Evolutionary conservation across 129 eudicot genomes (phyloP).

Genomic region (Erigeron canadensis): DNA sequence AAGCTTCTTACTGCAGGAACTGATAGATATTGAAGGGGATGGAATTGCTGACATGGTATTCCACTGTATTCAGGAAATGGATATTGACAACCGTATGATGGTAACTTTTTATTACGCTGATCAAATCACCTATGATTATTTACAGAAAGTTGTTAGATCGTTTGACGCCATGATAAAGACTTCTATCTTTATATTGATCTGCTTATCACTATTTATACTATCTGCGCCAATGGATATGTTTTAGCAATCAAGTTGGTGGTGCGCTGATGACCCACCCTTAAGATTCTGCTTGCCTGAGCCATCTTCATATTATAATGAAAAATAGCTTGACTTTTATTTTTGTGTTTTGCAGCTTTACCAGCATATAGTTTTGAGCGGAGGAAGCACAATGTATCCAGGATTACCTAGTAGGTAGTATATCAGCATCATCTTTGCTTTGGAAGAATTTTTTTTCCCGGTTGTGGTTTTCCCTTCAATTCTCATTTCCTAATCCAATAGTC

Average conservation of each 20-base stretch:
- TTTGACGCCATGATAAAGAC: not conserved
- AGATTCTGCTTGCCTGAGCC: slow-evolving; percentile 10
- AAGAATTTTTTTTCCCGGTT: slow-evolving; percentile 8
- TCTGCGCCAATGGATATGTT: not conserved
- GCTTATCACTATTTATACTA: not conserved
- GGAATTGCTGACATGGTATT: slow-evolving; percentile 99
- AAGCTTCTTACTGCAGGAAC: slow-evolving; percentile 58
- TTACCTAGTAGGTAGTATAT: slow-evolving; percentile 89
- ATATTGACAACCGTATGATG: slow-evolving; percentile 98
- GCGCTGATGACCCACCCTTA: not conserved
- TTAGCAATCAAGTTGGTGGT: slow-evolving; percentile 4
- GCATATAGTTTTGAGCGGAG: slow-evolving; percentile 97
- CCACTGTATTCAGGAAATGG: slow-evolving; percentile 98
- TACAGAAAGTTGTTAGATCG: slow-evolving; percentile 6
- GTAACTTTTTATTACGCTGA: slow-evolving; percentile 34
- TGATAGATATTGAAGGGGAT: slow-evolving; percentile 97
- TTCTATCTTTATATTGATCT: not conserved
- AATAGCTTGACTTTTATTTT: slow-evolving; percentile 10
- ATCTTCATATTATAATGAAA: not conserved
- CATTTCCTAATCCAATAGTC: not conserved
- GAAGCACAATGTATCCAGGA: slow-evolving; percentile 99
- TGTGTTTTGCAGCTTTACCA: slow-evolving; percentile 82
- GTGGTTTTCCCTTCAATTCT: slow-evolving; percentile 10
- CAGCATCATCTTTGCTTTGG: slow-evolving; percentile 10
- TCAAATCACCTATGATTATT: slow-evolving; percentile 7